These are phyloP conservation scores for Acacia concinna DNA, from an alignment of 331 rosid species.

Conservation along the genomic window DNA sequence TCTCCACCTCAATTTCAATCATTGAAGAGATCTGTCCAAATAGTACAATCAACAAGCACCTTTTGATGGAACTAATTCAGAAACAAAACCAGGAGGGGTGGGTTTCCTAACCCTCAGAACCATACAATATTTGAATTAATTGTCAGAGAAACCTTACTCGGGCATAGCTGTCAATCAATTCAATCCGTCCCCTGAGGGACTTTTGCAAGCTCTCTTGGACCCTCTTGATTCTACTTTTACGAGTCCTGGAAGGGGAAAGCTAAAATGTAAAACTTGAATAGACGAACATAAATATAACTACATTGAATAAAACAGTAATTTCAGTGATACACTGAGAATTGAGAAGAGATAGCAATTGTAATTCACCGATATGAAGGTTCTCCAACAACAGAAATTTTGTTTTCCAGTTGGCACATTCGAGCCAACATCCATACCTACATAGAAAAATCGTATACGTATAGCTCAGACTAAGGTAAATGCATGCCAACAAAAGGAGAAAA, in stretches of 20 bases:
- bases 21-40: conserved; percentile 79
- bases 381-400: conserved; percentile 91
- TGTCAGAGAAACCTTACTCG: conserved; percentile 53
- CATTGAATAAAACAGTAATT: neutral
- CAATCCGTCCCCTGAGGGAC: conserved; percentile 78
- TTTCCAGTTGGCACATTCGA: conserved; percentile 96
- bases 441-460: conserved; percentile 22
- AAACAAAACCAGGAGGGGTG: conserved; percentile 15
- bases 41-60: conserved; percentile 22
- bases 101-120: conserved; percentile 4
- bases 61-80: conserved; percentile 17
- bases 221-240: conserved; percentile 74
- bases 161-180: conserved; percentile 87
- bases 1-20: conserved; percentile 96
- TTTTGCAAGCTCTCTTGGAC: conserved; percentile 80
- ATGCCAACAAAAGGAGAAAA: conserved; percentile 19
- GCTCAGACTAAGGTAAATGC: conserved; percentile 19
- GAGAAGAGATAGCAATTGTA: conserved; percentile 1
- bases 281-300: neutral
- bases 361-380: conserved; percentile 86
- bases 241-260: conserved; percentile 47
- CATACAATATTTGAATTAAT: neutral
- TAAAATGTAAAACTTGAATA: neutral
- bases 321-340: conserved; percentile 9
- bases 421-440: conserved; percentile 94